Evolutionary conservation across 2,329 filamentous ascomycete genomes (phyloP).

Genomic region (Fusarium secorum): DNA sequence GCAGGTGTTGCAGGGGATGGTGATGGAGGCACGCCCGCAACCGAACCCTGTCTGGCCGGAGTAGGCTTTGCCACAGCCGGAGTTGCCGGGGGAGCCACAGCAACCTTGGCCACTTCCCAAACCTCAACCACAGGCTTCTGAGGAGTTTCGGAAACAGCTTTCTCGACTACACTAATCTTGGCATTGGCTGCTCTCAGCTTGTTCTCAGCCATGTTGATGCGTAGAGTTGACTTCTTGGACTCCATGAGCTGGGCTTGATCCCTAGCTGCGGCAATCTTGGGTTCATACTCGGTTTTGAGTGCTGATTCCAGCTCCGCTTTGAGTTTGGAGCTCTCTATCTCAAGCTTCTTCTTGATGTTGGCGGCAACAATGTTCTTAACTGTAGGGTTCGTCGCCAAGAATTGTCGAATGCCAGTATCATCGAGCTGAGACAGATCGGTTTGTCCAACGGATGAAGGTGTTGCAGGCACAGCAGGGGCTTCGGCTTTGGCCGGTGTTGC

Average conservation of each 20-base stretch:
- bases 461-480: slow-evolving; percentile 46
- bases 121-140: slow-evolving; percentile 85
- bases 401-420: slow-evolving; percentile 64
- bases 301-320: slow-evolving; percentile 59
- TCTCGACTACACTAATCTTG: slow-evolving; percentile 81
- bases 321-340: slow-evolving; percentile 68
- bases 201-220: slow-evolving; percentile 81
- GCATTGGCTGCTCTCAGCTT: slow-evolving; percentile 69
- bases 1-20: slow-evolving; percentile 37
- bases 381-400: slow-evolving; percentile 64
- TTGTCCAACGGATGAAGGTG: slow-evolving; percentile 46
- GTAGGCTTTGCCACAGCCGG: slow-evolving; percentile 36
- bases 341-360: slow-evolving; percentile 75
- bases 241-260: slow-evolving; percentile 75
- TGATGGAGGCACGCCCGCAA: slow-evolving; percentile 33
- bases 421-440: slow-evolving; percentile 58
- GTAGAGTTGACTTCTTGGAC: slow-evolving; percentile 76
- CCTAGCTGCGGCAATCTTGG: slow-evolving; percentile 61
- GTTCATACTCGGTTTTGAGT: slow-evolving; percentile 63
- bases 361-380: slow-evolving; percentile 65
- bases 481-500: slow-evolving; percentile 54
- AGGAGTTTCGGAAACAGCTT: slow-evolving; percentile 84
- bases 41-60: slow-evolving; percentile 36
- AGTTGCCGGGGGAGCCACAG: slow-evolving; percentile 44
- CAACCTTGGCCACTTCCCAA: slow-evolving; percentile 78